phyloP scores from a whole-genome alignment of 345 rosid species.

The Hibiscus tridactylites region DNA sequence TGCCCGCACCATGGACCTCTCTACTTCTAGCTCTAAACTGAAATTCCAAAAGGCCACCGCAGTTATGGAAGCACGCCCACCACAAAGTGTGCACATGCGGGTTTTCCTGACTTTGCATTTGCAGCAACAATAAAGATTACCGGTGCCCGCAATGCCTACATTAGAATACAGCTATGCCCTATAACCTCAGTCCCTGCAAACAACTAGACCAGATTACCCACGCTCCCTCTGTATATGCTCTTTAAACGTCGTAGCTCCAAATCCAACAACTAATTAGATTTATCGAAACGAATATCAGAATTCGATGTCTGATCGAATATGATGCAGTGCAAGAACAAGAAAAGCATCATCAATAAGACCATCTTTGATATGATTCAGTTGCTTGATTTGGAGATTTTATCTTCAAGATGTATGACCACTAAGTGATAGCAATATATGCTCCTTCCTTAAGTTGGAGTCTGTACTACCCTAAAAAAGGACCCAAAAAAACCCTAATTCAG shows the following conservation, averaged over 20 bases:
- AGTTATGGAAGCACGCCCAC: not conserved
- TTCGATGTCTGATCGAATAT: not conserved
- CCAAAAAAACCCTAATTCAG: conserved; percentile 3
- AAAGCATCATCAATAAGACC: not conserved
- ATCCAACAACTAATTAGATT: not conserved
- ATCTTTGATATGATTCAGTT: not conserved
- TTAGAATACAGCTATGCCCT: not conserved
- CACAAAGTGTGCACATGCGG: conserved; percentile 5
- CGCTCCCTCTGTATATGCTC: not conserved
- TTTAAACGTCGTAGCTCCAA: not conserved
- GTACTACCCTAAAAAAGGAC: not conserved
- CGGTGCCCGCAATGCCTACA: not conserved
- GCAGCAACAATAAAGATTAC: not conserved
- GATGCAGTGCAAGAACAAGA: no score
- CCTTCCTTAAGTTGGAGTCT: not conserved
- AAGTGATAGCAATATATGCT: not conserved
- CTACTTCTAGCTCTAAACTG: not conserved
- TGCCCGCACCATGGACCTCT: conserved; percentile 2
- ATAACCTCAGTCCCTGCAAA: not conserved
- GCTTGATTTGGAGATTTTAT: not conserved
- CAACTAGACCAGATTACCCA: not conserved
- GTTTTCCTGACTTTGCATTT: not conserved
- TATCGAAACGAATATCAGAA: not conserved
- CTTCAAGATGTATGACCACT: not conserved
- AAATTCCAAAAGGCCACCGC: not conserved